Base-by-base conservation (phyloP, 495 filamentous ascomycete species). In the Apodospora peruviana region DNA sequence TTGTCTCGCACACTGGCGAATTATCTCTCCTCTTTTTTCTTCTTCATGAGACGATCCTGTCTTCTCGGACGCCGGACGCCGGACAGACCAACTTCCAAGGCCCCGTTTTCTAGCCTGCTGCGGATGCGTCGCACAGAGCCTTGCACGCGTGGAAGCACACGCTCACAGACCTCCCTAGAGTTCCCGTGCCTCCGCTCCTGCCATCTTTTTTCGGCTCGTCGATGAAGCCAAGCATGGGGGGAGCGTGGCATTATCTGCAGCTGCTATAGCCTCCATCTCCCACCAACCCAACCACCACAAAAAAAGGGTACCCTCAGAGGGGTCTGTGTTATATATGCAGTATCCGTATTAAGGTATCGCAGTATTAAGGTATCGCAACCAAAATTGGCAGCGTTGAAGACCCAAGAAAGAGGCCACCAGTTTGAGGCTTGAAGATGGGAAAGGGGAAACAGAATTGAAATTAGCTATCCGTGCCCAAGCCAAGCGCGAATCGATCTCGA, bases 91-190 rank as follows among this genome's bases (percentile, higher is more conserved):
- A 14, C 16, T 45, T 42, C 40, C 24, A 14, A 14, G 32, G 7
- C 17, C 32, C 48, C 38, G 37, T 55, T 44, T 45, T 42, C 42
- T 55, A 51, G 46, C 42, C 25, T 51, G n/a, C 47, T 51, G 46
- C 52, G 16, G 23, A 42, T 49, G 24, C 49, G 47, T 47, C 35
- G 47, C 52, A 45, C 40, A 39, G 45, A 35, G 32, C 27, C 27
- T n/a, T n/a, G n/a, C n/a, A n/a, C n/a, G n/a, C n/a, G n/a, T 14
- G 27, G 7, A 32, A 32, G 14, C 14, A 14, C 27, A 29, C 16
- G 37, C 41, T 40, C 51, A 48, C 51, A 53, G 51, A 53, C 51
- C 51, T 16, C 36, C 27, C 7, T 14, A 7, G 14, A 32, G 27
- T 32, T 32, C 27, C 27, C 27, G 27, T 14, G 27, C 45, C 50